These are phyloP conservation scores for Tuber aestivum DNA, from an alignment of 495 filamentous ascomycete genomes.

Conservation along the genomic window DNA sequence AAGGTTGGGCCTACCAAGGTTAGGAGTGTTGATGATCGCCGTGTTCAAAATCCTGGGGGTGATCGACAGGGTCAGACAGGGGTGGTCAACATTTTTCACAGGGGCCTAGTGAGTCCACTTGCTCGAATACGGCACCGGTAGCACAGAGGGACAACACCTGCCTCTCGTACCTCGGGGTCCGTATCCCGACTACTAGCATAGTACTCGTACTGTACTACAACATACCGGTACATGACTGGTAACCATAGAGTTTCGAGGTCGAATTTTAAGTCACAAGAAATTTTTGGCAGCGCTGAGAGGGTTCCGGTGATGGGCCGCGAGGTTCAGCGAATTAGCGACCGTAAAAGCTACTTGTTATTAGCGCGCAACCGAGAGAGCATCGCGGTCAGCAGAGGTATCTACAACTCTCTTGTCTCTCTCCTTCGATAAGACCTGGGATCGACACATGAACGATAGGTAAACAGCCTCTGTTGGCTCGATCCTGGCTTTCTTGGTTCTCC, in stretches of 20 bases:
- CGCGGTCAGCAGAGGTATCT: neutral
- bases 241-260: neutral
- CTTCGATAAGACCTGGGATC: neutral
- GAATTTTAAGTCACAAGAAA: neutral
- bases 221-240: neutral
- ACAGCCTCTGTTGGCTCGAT: neutral
- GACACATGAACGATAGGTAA: neutral
- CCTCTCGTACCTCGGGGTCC: neutral
- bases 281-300: neutral
- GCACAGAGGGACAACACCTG: neutral
- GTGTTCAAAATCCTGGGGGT: neutral
- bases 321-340: neutral
- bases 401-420: neutral
- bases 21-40: neutral
- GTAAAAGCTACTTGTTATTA: neutral
- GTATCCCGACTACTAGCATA: neutral
- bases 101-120: neutral
- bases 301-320: neutral
- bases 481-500: neutral
- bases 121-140: neutral
- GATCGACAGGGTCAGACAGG: neutral
- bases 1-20: neutral
- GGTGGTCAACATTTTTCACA: neutral
- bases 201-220: neutral
- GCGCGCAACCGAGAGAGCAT: neutral